Evolutionary conservation across 1,139 yeast genomes (phyloP).

Genomic region (Pneumocystis wakefieldiae): DNA sequence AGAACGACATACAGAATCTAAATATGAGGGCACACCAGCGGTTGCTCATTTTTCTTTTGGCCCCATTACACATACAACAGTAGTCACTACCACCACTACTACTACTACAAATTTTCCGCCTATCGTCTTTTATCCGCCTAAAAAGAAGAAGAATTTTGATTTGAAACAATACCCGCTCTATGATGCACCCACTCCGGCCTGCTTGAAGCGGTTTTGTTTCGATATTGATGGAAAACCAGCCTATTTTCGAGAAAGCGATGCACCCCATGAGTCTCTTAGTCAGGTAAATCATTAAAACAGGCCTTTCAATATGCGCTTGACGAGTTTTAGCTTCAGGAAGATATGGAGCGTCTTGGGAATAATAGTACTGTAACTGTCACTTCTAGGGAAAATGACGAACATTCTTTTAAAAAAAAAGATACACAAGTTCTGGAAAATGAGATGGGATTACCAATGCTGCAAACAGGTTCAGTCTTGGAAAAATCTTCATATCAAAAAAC

Average conservation of each 20-base stretch:
- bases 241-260: slow-evolving; percentile 11
- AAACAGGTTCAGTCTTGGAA: no score
- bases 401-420: slow-evolving; percentile 1
- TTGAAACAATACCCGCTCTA: slow-evolving; percentile 20
- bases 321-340: slow-evolving; percentile 3
- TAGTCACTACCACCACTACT: slow-evolving; percentile 16
- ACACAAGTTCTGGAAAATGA: background rate
- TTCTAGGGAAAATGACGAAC: background rate
- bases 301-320: background rate
- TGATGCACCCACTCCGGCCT: slow-evolving; percentile 22
- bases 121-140: slow-evolving; percentile 12
- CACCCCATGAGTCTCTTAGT: slow-evolving; percentile 12
- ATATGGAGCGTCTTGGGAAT: slow-evolving; percentile 4
- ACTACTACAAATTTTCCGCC: slow-evolving; percentile 17
- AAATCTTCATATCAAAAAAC: background rate
- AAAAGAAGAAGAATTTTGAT: slow-evolving; percentile 7
- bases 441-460: background rate
- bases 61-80: slow-evolving; percentile 16
- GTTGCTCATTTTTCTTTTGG: slow-evolving; percentile 10
- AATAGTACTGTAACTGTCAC: slow-evolving; percentile 1
- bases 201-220: slow-evolving; percentile 20
- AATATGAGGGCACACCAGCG: background rate
- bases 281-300: slow-evolving; percentile 14
- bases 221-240: slow-evolving; percentile 18
- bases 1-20: background rate